Base-by-base conservation (phyloP, 2,329 filamentous ascomycete species). In the Phialemoniopsis sp. region DNA sequence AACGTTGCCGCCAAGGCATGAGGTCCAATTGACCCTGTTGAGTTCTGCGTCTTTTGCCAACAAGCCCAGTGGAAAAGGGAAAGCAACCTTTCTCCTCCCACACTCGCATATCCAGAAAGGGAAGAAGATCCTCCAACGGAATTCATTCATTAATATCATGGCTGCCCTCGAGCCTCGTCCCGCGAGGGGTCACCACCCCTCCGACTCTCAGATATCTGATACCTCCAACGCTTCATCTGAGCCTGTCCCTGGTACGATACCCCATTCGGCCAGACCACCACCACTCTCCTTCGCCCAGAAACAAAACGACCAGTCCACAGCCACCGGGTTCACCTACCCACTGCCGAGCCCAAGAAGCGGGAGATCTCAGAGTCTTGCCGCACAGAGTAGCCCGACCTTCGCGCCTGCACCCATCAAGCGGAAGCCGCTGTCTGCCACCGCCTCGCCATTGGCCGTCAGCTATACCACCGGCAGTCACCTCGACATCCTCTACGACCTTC, bases 371-470 rank as follows among this genome's bases (percentile, higher is more conserved):
- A 57, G 52, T 43, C 51, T 56, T 42, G 57, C 55, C 41, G 14
- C 17, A 3, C 28, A 38, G 33, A 29, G 35, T 19, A 35, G 36
- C 36, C 16, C 54, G 45, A 32, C 50, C 45, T 42, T 50, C 32
- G 26, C 29, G 32, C n/a, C 17, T 32, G 18, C n/a, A 15, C 56
- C 63, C 46, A 74, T 82, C 60, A 73, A 72, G 55, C 71, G 80
- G 46, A 82, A 83, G 62, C 79, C 80, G 39, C 56, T 83, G 44
- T 80, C 78, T 32, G 63, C 67, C 8, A 71, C 72, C 26, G 74
- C 73, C 36, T 77, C 73, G 30, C 65, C 70, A 43, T 54, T 75
- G 47, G 72, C 68, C 37, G 65, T 68, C 28, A 62, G 70, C 44
- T 74, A 67, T 57, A 73, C 70, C 17, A 63, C 66, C 19, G 60